Conservation (phyloP, 2,329 filamentous ascomycete species). For the Colletotrichum lini region DNA sequence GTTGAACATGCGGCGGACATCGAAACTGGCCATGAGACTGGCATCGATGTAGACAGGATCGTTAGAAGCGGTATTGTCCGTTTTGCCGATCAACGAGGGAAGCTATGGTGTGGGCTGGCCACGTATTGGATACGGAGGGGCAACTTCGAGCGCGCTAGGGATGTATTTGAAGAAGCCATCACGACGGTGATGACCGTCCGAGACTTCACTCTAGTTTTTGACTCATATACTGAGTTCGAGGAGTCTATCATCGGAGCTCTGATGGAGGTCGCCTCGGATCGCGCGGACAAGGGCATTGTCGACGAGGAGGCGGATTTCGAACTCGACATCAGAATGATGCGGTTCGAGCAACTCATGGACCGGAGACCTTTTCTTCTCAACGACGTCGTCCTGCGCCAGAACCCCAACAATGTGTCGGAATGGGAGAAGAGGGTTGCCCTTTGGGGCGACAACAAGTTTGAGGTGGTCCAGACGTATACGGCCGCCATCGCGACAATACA, state of each 20-base stretch:
- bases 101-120: slow-evolving; percentile 93
- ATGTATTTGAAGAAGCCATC: slow-evolving; percentile 95
- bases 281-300: slow-evolving; percentile 82
- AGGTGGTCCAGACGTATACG: slow-evolving; percentile 95
- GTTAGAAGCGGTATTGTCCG: slow-evolving; percentile 91
- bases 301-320: slow-evolving; percentile 93
- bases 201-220: slow-evolving; percentile 96
- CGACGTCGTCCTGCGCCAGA: slow-evolving; percentile 94
- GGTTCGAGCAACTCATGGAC: slow-evolving; percentile 98
- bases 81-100: slow-evolving; percentile 94
- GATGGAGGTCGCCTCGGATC: slow-evolving; percentile 87
- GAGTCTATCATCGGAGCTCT: slow-evolving; percentile 93
- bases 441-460: slow-evolving; percentile 93
- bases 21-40: slow-evolving; percentile 82
- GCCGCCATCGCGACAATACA: slow-evolving; percentile 93
- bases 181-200: slow-evolving; percentile 99
- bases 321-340: slow-evolving; percentile 96
- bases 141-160: slow-evolving; percentile 91
- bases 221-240: slow-evolving; percentile 96
- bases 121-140: slow-evolving; percentile 97
- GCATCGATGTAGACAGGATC: slow-evolving; percentile 92
- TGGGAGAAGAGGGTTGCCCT: slow-evolving; percentile 98
- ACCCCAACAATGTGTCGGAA: slow-evolving; percentile 94
- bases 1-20: slow-evolving; percentile 92
- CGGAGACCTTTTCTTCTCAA: slow-evolving; percentile 95